phyloP scores from a whole-genome alignment of 192 early-diverging fungal species.

The Coemansia sp. region DNA sequence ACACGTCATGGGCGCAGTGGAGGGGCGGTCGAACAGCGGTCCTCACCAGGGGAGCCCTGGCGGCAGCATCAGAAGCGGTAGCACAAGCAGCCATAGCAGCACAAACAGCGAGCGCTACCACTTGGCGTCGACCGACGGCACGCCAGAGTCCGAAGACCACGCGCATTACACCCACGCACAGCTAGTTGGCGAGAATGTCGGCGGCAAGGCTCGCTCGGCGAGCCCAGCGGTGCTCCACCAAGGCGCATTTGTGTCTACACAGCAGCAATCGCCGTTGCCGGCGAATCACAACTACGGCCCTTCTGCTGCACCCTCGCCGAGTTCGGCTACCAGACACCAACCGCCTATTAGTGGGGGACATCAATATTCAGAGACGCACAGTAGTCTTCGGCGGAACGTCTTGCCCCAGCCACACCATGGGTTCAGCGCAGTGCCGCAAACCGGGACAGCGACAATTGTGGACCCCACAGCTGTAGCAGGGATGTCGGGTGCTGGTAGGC shows the following conservation, averaged over 20 bases:
- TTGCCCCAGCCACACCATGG: slow-evolving; percentile 4
- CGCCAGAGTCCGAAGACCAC: neutral
- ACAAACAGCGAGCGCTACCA: slow-evolving; percentile 5
- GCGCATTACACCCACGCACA: neutral
- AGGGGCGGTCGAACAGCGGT: neutral
- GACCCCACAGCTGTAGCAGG: slow-evolving; percentile 22
- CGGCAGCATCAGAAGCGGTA: slow-evolving; percentile 1
- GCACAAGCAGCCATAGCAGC: slow-evolving; percentile 2
- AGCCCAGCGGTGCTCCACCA: neutral
- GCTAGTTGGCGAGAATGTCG: neutral
- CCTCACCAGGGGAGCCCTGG: neutral
- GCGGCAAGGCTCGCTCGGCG: neutral
- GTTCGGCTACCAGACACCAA: neutral
- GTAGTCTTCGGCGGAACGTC: slow-evolving; percentile 8
- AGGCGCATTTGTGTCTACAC: neutral
- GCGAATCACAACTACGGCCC: too few relatives aligned
- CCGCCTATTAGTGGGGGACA: neutral
- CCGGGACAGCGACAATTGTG: slow-evolving; percentile 45
- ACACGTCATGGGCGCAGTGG: neutral
- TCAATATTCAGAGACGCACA: neutral
- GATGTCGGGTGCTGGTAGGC: neutral
- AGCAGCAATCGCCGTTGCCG: slow-evolving; percentile 5
- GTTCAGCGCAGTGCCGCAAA: slow-evolving; percentile 14
- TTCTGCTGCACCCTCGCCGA: neutral
- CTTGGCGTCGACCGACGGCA: neutral